Evolutionary conservation across 148 eudicot species (phyloP).

Genomic region (Chenopodium quinoa): DNA sequence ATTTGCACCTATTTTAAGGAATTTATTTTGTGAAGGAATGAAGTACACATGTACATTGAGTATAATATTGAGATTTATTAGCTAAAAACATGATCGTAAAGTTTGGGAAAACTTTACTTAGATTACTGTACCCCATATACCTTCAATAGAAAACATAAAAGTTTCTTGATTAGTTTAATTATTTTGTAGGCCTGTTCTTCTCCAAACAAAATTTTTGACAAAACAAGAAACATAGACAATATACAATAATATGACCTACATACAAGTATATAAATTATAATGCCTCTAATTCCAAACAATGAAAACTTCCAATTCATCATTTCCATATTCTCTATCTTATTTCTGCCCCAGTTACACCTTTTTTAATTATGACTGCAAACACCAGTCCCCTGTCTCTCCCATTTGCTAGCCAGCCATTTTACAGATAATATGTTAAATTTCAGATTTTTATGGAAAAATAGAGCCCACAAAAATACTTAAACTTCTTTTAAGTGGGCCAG

Average conservation of each 20-base stretch:
- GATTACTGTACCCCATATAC: too few species aligned
- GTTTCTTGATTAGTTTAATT: background rate
- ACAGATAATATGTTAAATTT: background rate
- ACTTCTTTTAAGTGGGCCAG: background rate
- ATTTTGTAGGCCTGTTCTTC: background rate
- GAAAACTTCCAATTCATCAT: background rate
- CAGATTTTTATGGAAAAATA: background rate
- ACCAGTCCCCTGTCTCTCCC: constrained; percentile 1
- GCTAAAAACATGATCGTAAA: too few species aligned
- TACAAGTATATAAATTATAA: background rate
- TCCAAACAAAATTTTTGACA: background rate
- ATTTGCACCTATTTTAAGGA: too few species aligned
- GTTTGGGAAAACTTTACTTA: background rate
- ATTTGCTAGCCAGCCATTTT: constrained; percentile 14
- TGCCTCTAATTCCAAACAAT: background rate
- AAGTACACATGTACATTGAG: too few species aligned
- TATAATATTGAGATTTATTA: too few species aligned
- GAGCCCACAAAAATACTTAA: background rate
- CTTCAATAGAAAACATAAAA: background rate
- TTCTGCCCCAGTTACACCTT: background rate
- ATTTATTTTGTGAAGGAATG: too few species aligned
- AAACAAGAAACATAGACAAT: background rate
- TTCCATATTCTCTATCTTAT: background rate
- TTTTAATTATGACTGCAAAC: background rate
- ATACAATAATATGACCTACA: background rate